A percentile compares a stretch with the other conserved stretches of the same genome.
phyloP scores from a whole-genome alignment of 2,329 filamentous ascomycete genomes.

The Fonsecaea nubica region DNA sequence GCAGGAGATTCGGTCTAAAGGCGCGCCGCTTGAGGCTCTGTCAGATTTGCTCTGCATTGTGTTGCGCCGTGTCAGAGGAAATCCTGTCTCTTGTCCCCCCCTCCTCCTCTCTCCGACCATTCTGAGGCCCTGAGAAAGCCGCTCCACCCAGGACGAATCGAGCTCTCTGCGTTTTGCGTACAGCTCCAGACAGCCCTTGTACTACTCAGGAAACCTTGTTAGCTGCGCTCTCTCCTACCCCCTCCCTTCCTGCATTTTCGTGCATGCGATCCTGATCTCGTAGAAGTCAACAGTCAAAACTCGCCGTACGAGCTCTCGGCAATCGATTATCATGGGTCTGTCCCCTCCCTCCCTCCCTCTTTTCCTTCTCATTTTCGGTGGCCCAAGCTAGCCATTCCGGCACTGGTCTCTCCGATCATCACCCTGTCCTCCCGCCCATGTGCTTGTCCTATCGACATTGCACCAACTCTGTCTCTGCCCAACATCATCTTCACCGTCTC shows the following conservation, averaged over 20 bases:
- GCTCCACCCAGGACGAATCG: conserved; percentile 36
- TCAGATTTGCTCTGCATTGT: conserved; percentile 26
- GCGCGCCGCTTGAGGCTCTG: conserved; percentile 35
- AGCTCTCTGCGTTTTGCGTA: conserved; percentile 32
- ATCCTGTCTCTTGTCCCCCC: conserved; percentile 22
- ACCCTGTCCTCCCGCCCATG: conserved; percentile 33
- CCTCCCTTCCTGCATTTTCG: conserved; percentile 40
- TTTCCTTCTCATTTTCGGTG: conserved; percentile 18
- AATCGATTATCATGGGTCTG: conserved; percentile 45
- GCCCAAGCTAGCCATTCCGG: conserved; percentile 39
- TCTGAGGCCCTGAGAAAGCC: conserved; percentile 26
- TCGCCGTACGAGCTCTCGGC: conserved; percentile 40
- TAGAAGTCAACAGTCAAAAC: conserved; percentile 40
- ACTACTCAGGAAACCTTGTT: conserved; percentile 42
- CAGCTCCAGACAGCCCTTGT: conserved; percentile 37
- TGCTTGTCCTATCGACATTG: conserved; percentile 27
- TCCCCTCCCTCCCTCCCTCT: conserved; percentile 32
- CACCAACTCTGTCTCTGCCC: conserved; percentile 26
- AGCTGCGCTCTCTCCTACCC: conserved; percentile 37
- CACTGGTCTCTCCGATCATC: conserved; percentile 31
- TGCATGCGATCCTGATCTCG: conserved; percentile 43
- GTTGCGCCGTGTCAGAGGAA: conserved; percentile 17
- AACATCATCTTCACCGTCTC: conserved; percentile 33
- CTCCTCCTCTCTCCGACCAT: conserved; percentile 10
- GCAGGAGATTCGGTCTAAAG: conserved; percentile 19